Base-by-base conservation (phyloP, 73 alveolate genomes). In the Paramecium caudatum region DNA sequence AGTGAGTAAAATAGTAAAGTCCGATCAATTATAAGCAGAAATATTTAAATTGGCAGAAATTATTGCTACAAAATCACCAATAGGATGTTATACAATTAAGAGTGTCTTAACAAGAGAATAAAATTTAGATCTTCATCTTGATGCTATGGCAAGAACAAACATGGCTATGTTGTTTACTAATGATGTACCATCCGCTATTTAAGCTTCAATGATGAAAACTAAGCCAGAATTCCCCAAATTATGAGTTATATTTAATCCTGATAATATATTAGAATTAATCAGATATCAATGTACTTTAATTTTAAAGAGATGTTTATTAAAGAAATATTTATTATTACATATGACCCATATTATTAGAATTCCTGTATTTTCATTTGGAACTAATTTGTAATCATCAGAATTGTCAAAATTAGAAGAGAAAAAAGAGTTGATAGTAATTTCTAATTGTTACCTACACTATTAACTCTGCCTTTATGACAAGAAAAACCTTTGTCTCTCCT, bases 111-210 rank as follows among this genome's bases (percentile, higher is more conserved):
- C 43, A 8, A 74, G 88, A 39, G 88, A 74, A 43, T 21, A 74
- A 41, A 74, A 74, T 16, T 16, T 43, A 74, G 88, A 74, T 16
- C 25, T 12, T 1, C 34, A 74, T 13, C 43, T 74, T 19, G 88
- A 74, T 74, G 88, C 43, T 16, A 74, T 74, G 88, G 88, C 88
- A 16, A 74, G 88, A 45, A 74, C 88, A 12, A 74, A 74, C 43
- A 74, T 74, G 88, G 62, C 88, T 13, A 37, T 74, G 69, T 37
- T 61, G 15, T 74, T 74, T 19, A 41, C 88, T 39, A 74, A 74
- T 43, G 88, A 74, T 16, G 55, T 74, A 27, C 27, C 68, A 21
- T 15, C 13, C 7, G 88, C 88, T 12, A 37, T 74, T 27, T 12
- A 30, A 17, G 88, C 88, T 10, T 27, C 43, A 12, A n/a, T 74